Percentiles rank a stretch among this genome's conserved stretches.
These are phyloP conservation scores for Cryphonectria carpinicola DNA, from an alignment of 2,329 filamentous ascomycete species.

Conservation along the genomic window DNA sequence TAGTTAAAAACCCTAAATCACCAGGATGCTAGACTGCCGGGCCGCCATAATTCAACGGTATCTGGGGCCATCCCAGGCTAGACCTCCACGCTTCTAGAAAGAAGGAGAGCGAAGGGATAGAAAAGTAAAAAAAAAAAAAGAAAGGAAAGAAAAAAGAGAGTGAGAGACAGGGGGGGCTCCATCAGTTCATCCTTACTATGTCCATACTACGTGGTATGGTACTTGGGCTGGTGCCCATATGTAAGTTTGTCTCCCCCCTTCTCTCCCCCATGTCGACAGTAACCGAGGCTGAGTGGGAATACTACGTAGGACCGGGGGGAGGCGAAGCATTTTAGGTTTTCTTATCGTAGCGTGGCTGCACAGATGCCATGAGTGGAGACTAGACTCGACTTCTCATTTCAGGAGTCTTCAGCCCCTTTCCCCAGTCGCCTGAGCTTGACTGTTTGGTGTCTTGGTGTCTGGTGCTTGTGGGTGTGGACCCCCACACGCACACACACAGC, in stretches of 20 bases:
- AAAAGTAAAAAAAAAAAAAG: not conserved
- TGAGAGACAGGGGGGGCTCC: not conserved
- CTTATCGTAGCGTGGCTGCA: not conserved
- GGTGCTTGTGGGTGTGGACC: not conserved
- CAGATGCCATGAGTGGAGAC: not conserved
- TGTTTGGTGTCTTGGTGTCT: not conserved
- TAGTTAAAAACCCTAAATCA: not conserved
- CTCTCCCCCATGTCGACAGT: not conserved
- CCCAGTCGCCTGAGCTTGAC: not conserved
- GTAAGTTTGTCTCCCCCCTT: too few species aligned
- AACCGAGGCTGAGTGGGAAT: not conserved
- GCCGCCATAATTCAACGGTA: not conserved
- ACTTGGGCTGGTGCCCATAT: not conserved
- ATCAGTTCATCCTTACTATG: not conserved
- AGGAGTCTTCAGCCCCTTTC: not conserved
- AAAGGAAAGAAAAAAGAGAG: too few species aligned
- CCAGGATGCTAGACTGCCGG: not conserved
- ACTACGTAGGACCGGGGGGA: not conserved
- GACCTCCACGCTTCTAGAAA: not conserved
- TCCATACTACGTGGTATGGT: not conserved
- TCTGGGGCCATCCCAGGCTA: not conserved
- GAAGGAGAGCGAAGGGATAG: not conserved
- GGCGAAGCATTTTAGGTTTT: conserved; percentile 1
- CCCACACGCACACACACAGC: not conserved
- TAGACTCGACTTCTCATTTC: not conserved